Conservation (phyloP, 352 stramenopile genomes). For the Phytophthora tubulina region DNA sequence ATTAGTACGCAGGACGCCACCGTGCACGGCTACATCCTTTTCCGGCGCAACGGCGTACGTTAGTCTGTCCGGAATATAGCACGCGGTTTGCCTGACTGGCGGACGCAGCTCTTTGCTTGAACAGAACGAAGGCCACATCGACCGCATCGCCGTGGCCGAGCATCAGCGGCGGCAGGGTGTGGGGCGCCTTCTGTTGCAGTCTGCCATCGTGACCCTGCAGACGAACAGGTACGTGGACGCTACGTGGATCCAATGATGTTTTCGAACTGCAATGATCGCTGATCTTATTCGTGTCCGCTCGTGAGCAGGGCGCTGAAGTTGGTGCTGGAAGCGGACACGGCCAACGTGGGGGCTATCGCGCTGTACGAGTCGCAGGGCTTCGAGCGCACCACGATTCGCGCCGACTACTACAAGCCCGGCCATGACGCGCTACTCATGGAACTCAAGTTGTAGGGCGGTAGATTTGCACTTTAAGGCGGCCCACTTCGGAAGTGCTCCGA, state of each 20-base stretch:
- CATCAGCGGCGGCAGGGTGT: conserved; percentile 42
- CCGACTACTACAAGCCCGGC: conserved; percentile 58
- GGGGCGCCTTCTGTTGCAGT: conserved; percentile 44
- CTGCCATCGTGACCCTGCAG: conserved; percentile 42
- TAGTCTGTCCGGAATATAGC: neutral
- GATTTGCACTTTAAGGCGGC: too few relatives aligned
- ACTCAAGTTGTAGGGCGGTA: conserved; percentile 21
- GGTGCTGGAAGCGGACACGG: conserved; percentile 46
- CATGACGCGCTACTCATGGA: conserved; percentile 57
- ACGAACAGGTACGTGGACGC: conserved; percentile 32
- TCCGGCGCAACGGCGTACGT: conserved; percentile 51
- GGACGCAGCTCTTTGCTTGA: neutral
- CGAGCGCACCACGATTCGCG: conserved; percentile 26
- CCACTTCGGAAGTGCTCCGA: too few relatives aligned
- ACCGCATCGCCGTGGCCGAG: conserved; percentile 58
- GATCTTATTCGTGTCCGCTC: conserved; percentile 4
- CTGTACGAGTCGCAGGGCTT: conserved; percentile 59
- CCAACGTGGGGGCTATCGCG: conserved; percentile 43
- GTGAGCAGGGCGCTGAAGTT: conserved; percentile 30
- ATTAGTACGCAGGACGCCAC: conserved; percentile 16
- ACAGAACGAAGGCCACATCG: conserved; percentile 52
- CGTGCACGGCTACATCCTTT: conserved; percentile 59
- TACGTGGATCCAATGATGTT: too few relatives aligned
- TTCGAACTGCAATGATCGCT: neutral
- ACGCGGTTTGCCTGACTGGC: conserved; percentile 1